Conservation (phyloP, 2,329 filamentous ascomycete genomes). For the Fusarium nurragi region DNA sequence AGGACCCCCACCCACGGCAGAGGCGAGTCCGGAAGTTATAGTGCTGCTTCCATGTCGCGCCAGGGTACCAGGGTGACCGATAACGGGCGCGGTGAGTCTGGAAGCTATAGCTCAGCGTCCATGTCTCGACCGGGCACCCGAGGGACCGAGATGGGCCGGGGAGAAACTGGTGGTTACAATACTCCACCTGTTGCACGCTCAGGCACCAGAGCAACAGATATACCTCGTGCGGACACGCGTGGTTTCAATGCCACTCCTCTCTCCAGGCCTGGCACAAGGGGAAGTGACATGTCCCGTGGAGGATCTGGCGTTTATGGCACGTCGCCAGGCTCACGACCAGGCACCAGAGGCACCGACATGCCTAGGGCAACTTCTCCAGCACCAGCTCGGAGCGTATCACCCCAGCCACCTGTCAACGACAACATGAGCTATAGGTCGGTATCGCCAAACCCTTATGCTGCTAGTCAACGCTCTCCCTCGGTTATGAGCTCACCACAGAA, state of each 20-base stretch:
- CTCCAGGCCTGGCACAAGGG: conserved; percentile 54
- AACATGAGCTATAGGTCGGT: conserved; percentile 57
- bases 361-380: conserved; percentile 73
- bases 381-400: conserved; percentile 70
- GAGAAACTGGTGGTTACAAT: conserved; percentile 44
- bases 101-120: conserved; percentile 37
- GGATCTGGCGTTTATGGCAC: conserved; percentile 45
- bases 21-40: conserved; percentile 38
- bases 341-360: conserved; percentile 67
- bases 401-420: conserved; percentile 65
- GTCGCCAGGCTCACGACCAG: conserved; percentile 62
- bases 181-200: conserved; percentile 37
- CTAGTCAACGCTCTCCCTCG: conserved; percentile 50
- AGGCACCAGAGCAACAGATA: conserved; percentile 39
- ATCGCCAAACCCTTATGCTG: conserved; percentile 72
- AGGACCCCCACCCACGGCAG: conserved; percentile 26
- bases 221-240: conserved; percentile 34
- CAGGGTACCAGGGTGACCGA: conserved; percentile 32
- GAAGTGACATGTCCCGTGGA: conserved; percentile 46
- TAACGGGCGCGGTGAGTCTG: conserved; percentile 44
- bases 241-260: conserved; percentile 50
- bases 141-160: conserved; percentile 35
- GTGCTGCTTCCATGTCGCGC: conserved; percentile 54
- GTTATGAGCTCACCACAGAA: conserved; percentile 54
- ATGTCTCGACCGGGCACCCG: conserved; percentile 39